phyloP scores from a whole-genome alignment of 441 rosid genomes.

The Arabidopsis hybrid region DNA sequence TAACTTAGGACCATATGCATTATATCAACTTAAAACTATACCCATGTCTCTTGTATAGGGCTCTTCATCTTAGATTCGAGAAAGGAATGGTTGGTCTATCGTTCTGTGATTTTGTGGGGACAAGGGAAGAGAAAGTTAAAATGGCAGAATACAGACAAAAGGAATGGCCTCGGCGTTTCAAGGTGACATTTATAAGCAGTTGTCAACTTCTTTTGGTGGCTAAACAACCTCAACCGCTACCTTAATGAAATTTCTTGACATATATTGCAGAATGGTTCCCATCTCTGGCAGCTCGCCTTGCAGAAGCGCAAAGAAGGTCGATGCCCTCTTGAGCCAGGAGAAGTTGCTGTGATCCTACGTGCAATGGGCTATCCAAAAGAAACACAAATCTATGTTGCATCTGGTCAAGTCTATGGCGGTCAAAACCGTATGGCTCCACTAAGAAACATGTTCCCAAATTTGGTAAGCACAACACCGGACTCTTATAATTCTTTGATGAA shows the following conservation, averaged over 20 bases:
- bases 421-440: constrained; percentile 99
- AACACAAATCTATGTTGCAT: constrained; percentile 99
- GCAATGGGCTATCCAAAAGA: constrained; percentile 99
- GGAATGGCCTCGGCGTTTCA: constrained; percentile 99
- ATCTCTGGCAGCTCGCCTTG: constrained; percentile 93
- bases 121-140: constrained; percentile 93
- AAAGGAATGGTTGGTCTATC: constrained; percentile 99
- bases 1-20: constrained; percentile 12
- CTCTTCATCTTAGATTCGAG: constrained; percentile 99
- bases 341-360: constrained; percentile 95
- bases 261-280: constrained; percentile 87
- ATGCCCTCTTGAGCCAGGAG: constrained; percentile 99
- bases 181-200: constrained; percentile 52
- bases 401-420: constrained; percentile 98
- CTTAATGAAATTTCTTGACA: not conserved
- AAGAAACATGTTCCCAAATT: constrained; percentile 95
- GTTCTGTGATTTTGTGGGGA: constrained; percentile 96
- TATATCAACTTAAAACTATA: constrained; percentile 15
- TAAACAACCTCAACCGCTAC: not conserved
- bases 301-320: constrained; percentile 98
- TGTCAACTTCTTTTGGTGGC: constrained; percentile 4
- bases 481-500: not conserved
- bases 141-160: constrained; percentile 95
- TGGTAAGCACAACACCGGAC: constrained; percentile 52
- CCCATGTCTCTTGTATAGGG: constrained; percentile 60